These are phyloP conservation scores for Colletotrichum sp. DNA, from an alignment of 2,329 filamentous ascomycete genomes.

Conservation along the genomic window DNA sequence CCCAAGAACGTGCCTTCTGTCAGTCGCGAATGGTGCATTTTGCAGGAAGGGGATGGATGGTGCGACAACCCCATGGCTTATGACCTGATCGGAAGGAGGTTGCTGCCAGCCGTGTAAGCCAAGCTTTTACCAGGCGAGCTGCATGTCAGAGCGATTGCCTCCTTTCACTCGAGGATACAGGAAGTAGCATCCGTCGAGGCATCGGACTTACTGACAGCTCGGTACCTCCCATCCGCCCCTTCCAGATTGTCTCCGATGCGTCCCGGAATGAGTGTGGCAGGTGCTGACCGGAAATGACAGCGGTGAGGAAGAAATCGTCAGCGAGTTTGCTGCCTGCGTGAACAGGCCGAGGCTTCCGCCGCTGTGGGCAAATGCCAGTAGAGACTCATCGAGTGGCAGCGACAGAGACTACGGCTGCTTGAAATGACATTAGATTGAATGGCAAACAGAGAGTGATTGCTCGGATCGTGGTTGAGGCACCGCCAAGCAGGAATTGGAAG, in stretches of 20 bases:
- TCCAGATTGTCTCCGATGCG: not conserved
- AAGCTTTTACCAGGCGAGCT: not conserved
- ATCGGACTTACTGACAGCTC: not conserved
- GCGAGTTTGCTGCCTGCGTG: not conserved
- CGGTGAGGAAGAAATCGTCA: not conserved
- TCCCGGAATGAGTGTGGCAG: not conserved
- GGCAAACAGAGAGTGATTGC: too few species aligned
- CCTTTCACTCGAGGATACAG: not conserved
- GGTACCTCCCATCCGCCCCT: not conserved
- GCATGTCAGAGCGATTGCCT: not conserved
- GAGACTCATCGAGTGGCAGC: too few species aligned
- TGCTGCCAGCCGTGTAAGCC: not conserved
- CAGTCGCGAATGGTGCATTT: not conserved
- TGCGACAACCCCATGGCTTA: not conserved
- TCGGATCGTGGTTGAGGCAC: too few species aligned
- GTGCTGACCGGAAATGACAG: not conserved
- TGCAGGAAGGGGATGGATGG: not conserved
- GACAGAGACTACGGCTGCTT: too few species aligned
- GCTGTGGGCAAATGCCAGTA: not conserved
- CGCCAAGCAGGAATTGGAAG: too few species aligned
- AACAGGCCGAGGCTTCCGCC: accelerated
- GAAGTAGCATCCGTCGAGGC: not conserved
- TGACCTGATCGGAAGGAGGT: not conserved
- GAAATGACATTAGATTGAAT: too few species aligned
- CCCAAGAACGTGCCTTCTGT: not conserved